Percentiles rank a stretch among this genome's conserved stretches.
Evolutionary conservation across 1,284 basidiomycete genomes (phyloP).

Genomic region (Cutaneotrichosporon sp.): DNA sequence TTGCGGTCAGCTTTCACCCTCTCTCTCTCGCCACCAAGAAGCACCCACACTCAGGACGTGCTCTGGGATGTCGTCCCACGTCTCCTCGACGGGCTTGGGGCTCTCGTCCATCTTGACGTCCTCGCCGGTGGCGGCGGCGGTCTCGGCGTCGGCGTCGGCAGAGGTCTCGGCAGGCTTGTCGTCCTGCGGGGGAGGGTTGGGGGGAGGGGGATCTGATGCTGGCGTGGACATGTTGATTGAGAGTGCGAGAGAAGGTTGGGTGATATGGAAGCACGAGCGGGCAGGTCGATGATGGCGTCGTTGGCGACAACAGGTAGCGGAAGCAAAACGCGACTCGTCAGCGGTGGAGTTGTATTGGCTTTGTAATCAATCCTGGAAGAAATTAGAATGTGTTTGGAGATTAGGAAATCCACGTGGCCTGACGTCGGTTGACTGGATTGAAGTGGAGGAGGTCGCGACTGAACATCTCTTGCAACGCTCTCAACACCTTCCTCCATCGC

Average conservation of each 20-base stretch:
- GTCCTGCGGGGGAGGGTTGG: slow-evolving; percentile 9
- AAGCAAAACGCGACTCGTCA: slow-evolving; percentile 27
- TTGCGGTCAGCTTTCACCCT: slow-evolving; percentile 23
- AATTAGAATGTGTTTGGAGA: background rate
- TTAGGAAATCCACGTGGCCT: slow-evolving; percentile 13
- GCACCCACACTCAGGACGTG: slow-evolving; percentile 44
- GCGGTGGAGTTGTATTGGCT: slow-evolving; percentile 5
- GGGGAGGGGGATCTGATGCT: slow-evolving; percentile 23
- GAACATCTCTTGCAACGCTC: too few species aligned
- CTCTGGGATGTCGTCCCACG: slow-evolving; percentile 51
- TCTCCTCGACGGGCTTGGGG: slow-evolving; percentile 40
- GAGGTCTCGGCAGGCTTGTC: slow-evolving; percentile 20
- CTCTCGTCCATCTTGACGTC: slow-evolving; percentile 30
- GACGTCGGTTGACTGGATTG: slow-evolving; percentile 9
- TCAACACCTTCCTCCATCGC: too few species aligned
- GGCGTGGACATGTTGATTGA: slow-evolving; percentile 24
- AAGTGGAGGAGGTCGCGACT: background rate
- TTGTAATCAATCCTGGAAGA: background rate
- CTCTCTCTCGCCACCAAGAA: background rate
- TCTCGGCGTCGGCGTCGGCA: slow-evolving; percentile 18
- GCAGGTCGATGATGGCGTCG: slow-evolving; percentile 7
- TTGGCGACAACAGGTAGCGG: slow-evolving; percentile 13
- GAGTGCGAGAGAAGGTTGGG: background rate
- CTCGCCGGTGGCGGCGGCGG: slow-evolving; percentile 16
- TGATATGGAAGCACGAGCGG: background rate